Percentiles rank a stretch among this genome's conserved stretches.
Conservation (phyloP, 306 rosid genomes). For the Alnus rubra region DNA sequence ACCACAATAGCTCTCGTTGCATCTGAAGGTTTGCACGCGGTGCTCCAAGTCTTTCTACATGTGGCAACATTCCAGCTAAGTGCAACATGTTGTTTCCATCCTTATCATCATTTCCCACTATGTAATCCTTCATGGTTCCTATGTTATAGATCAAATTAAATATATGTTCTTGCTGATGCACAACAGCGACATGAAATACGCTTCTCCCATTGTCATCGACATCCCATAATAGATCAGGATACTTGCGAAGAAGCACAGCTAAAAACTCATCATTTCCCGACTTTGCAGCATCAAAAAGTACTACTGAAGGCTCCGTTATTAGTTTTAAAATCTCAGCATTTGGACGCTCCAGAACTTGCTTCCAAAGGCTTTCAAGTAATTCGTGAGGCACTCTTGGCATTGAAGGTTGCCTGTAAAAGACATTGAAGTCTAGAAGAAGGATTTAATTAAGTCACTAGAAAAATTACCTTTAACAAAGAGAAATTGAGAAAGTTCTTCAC, state of each 20-base stretch:
- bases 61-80: constrained; percentile 2
- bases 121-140: not conserved
- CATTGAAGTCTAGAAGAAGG: not conserved
- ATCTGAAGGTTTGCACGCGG: constrained; percentile 11
- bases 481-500: not conserved
- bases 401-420: not conserved
- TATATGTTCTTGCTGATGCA: not conserved
- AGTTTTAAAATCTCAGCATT: not conserved
- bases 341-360: not conserved
- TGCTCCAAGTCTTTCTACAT: not conserved
- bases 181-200: not conserved
- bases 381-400: not conserved
- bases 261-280: not conserved
- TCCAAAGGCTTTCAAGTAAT: not conserved
- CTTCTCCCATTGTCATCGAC: not conserved
- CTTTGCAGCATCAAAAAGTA: constrained; percentile 11
- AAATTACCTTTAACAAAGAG: not conserved
- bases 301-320: not conserved
- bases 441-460: not conserved
- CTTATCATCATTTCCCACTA: not conserved
- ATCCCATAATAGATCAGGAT: not conserved
- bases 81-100: constrained; percentile 17
- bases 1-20: constrained; percentile 16
- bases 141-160: not conserved
- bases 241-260: not conserved